Percentiles rank a stretch among this genome's conserved stretches.
These are phyloP conservation scores for Bertia moriformis DNA, from an alignment of 2,329 filamentous ascomycete species.

Conservation along the genomic window DNA sequence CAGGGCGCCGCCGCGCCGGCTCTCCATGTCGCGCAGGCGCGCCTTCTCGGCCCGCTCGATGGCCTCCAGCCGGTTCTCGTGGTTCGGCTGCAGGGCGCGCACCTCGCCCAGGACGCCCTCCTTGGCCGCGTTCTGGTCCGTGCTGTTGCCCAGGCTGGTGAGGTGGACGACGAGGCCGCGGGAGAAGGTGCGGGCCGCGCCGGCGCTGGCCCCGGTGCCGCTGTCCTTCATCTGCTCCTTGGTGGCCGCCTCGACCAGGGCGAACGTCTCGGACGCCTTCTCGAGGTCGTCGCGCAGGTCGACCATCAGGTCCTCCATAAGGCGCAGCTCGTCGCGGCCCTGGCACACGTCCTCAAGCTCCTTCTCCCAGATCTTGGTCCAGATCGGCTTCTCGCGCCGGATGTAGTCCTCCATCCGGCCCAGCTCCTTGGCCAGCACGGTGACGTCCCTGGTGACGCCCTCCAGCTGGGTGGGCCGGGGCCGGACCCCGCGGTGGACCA, in stretches of 20 bases:
- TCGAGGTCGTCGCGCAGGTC: conserved; percentile 90
- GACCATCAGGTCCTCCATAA: conserved; percentile 87
- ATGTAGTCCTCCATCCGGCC: conserved; percentile 91
- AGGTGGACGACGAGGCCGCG: conserved; percentile 32
- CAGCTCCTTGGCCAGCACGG: conserved; percentile 65
- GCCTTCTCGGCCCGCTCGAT: conserved; percentile 94
- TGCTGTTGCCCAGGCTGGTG: conserved; percentile 33
- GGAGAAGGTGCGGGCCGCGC: conserved; percentile 38
- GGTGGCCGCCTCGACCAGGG: conserved; percentile 91
- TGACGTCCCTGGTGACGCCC: conserved; percentile 75
- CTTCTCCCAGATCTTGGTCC: conserved; percentile 99
- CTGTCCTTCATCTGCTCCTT: conserved; percentile 84
- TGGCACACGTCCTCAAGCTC: conserved; percentile 92
- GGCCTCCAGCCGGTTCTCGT: conserved; percentile 81
- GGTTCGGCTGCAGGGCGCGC: conserved; percentile 81
- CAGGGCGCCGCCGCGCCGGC: conserved; percentile 59
- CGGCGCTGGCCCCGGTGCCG: conserved; percentile 32
- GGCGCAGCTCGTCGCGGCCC: conserved; percentile 81
- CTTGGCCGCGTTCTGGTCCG: conserved; percentile 69
- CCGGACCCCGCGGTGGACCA: conserved; percentile 81
- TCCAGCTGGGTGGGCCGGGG: conserved; percentile 84
- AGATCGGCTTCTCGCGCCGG: conserved; percentile 80
- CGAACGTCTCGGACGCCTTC: conserved; percentile 85
- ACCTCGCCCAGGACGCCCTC: conserved; percentile 87
- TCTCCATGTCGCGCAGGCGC: conserved; percentile 75